A percentile compares a stretch with the other conserved stretches of the same genome.
These are phyloP conservation scores for Acer yangbiense DNA, from an alignment of 345 rosid species.

Conservation along the genomic window DNA sequence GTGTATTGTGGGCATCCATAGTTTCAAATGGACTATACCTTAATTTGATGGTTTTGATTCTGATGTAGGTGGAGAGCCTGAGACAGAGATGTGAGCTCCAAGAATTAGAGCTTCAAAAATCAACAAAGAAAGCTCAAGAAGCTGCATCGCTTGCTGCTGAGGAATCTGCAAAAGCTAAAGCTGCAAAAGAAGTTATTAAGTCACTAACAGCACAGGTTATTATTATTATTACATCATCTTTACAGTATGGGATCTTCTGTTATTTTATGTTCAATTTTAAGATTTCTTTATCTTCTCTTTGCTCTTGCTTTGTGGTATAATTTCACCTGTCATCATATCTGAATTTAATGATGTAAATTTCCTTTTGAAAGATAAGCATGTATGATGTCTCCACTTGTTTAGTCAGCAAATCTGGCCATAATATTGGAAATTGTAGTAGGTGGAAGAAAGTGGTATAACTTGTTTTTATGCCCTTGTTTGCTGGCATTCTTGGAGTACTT, in stretches of 20 bases:
- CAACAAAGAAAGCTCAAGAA: constrained; percentile 80
- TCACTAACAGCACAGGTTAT: constrained; percentile 89
- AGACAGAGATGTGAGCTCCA: constrained; percentile 80
- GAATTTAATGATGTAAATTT: neutral
- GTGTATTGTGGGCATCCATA: neutral
- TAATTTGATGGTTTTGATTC: constrained; percentile 23
- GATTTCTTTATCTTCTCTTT: constrained; percentile 1
- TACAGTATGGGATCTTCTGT: neutral
- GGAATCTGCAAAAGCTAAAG: constrained; percentile 82
- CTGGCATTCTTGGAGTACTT: neutral
- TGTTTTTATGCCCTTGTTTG: neutral
- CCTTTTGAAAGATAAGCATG: neutral
- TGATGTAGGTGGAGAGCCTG: constrained; percentile 71
- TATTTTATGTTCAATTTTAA: neutral
- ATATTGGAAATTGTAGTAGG: neutral
- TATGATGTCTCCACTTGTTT: neutral
- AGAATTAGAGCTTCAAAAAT: constrained; percentile 81
- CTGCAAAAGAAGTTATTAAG: constrained; percentile 94
- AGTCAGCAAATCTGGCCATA: neutral
- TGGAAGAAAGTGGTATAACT: neutral
- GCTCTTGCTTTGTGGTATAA: neutral
- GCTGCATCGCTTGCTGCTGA: constrained; percentile 71
- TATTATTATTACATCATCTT: constrained; percentile 18
- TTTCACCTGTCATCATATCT: neutral
- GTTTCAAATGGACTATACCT: neutral